Percentiles rank a stretch among this genome's conserved stretches.
Conservation (phyloP, 306 rosid species). For the Trifolium pratense region DNA sequence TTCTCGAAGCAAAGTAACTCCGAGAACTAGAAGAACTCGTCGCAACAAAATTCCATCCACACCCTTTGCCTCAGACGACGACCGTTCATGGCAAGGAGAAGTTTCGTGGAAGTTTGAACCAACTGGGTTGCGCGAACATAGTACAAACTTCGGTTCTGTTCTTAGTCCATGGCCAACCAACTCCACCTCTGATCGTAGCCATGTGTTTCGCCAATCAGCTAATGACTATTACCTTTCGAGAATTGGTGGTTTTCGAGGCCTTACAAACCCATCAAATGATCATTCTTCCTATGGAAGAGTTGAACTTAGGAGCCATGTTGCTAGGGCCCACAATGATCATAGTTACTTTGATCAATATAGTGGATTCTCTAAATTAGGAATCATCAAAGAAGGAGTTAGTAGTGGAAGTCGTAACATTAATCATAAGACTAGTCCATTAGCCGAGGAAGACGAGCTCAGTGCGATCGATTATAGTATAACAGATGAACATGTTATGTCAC, state of each 20-base stretch:
- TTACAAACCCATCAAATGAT: slow-evolving; percentile 33
- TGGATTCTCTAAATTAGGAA: slow-evolving; percentile 41
- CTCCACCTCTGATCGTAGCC: slow-evolving; percentile 44
- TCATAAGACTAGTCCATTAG: slow-evolving; percentile 50
- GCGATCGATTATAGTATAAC: slow-evolving; percentile 36
- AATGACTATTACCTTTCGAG: slow-evolving; percentile 71
- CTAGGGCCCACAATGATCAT: slow-evolving; percentile 49
- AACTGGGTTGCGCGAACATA: slow-evolving; percentile 51
- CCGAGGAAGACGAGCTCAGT: slow-evolving; percentile 63
- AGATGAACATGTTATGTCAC: slow-evolving; percentile 28
- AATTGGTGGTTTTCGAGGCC: slow-evolving; percentile 42
- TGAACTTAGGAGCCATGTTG: slow-evolving; percentile 77
- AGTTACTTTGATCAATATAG: slow-evolving; percentile 40
- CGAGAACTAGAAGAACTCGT: slow-evolving; percentile 38
- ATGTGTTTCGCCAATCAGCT: slow-evolving; percentile 54
- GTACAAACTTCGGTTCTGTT: slow-evolving; percentile 56
- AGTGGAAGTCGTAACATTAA: slow-evolving; percentile 8
- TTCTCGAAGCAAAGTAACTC: slow-evolving; percentile 41
- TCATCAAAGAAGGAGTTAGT: slow-evolving; percentile 35
- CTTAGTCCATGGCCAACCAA: slow-evolving; percentile 67
- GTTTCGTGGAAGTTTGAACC: slow-evolving; percentile 86
- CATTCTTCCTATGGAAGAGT: slow-evolving; percentile 60
- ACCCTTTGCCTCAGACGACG: slow-evolving; percentile 71
- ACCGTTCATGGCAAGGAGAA: slow-evolving; percentile 76
- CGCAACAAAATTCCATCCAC: slow-evolving; percentile 53